These are phyloP conservation scores for Dryas integrifolia DNA, from an alignment of 331 rosid genomes.

Conservation along the genomic window DNA sequence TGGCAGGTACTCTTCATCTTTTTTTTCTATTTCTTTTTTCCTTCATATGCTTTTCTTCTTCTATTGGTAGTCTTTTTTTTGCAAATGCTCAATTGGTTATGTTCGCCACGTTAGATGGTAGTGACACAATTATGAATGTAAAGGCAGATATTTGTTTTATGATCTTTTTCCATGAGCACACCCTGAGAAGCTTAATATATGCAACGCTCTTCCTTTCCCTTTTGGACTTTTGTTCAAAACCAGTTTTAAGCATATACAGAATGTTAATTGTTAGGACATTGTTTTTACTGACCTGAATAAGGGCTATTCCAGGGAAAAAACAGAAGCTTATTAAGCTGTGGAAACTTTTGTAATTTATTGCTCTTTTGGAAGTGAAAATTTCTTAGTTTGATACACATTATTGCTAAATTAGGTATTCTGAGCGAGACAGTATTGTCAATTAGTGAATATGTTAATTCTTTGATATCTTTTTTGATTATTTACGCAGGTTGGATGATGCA, in stretches of 20 bases:
- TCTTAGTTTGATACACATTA: neutral
- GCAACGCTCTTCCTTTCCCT: slow-evolving; percentile 5
- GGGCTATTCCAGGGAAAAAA: neutral
- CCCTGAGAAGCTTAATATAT: neutral
- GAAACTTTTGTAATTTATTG: neutral
- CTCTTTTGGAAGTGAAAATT: neutral
- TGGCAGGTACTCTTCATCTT: slow-evolving; percentile 59
- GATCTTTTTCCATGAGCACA: neutral
- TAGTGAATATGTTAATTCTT: neutral
- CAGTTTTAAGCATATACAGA: too few species aligned
- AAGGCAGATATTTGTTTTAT: neutral
- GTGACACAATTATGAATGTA: neutral
- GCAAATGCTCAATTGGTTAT: neutral
- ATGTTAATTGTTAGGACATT: neutral
- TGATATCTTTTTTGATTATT: slow-evolving; percentile 17
- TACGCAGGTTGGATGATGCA: slow-evolving; percentile 81
- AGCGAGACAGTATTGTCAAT: neutral
- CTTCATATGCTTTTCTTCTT: neutral
- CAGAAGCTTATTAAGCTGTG: neutral
- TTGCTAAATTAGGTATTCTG: neutral
- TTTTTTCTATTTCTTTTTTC: neutral
- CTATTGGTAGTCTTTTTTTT: neutral
- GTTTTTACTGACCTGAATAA: neutral
- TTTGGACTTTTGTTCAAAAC: neutral
- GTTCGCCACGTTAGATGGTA: neutral